Evolutionary conservation across 2,329 filamentous ascomycete genomes (phyloP), one percentile per base, ranked within the genome.

Genomic region (Teratosphaeria pseudoeucalypti): DNA sequence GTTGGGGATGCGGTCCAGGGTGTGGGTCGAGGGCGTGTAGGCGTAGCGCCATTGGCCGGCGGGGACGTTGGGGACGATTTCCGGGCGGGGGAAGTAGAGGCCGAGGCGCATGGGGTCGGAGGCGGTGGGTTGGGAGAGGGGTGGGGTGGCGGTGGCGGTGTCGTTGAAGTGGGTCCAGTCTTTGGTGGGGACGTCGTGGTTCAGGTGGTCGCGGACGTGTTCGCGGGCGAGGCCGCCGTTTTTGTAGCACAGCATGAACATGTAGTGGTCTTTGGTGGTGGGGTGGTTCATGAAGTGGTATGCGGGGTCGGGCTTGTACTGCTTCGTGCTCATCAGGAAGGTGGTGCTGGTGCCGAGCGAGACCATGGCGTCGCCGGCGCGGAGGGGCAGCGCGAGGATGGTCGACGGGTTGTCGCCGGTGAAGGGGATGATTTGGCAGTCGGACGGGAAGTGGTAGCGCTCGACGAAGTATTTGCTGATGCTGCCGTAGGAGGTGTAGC

Each of bases 171-270:
- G 80, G 56, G 84, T 82, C 94, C 94, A 99, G 11, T 80, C 78
- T 34, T 74, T 72, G 10, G 78, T 73, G 29, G 76, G 75, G 26
- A 77, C 73, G 49, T 3, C n/a, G 23, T 16, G 9, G 53, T 37
- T 55, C 5, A 34, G 12, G 0, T 83, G 81, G 71, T 99, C 90
- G 58, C 94, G 88, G 63, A 97, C 84, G 68, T 89, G 86, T 73
- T 99, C 94, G 53, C 94, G 88, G 1, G 94, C 92, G 1, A 97
- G 84, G 2, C 91, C 91, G 66, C 94, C 94, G 76, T 99, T 99
- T 77, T 97, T 97, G 80, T 97, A 99, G 81, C 94, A 99, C 39
- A 99, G 85, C 94, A 99, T 99, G 76, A 99, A 97, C 94, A 99
- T 97, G 82, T 95, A 96, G 61, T 96, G 83, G 1, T 89, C 90